Evolutionary conservation across 352 stramenopile genomes (phyloP), one percentile per base, ranked within the genome.

Genomic region (Phytophthora sp.): DNA sequence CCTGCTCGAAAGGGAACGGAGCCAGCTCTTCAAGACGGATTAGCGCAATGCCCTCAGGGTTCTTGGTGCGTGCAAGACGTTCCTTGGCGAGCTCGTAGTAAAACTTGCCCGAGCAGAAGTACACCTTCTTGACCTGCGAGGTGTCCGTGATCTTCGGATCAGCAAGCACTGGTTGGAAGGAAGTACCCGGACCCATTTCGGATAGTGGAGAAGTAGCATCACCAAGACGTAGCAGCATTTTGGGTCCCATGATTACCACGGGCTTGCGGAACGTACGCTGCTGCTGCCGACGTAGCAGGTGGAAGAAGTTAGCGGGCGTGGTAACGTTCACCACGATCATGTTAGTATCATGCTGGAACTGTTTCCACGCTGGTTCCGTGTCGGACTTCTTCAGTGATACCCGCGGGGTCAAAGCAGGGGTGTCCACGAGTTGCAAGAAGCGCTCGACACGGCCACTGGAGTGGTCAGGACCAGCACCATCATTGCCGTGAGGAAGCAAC

Each of bases 261-360:
- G 87, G 87, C 26, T 94, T 94, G 52, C 83, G 84, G 75, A 91
- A 95, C 20, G 61, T 30, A 5, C 85, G 87, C 6, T 78, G 62
- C 48, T 94, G 83, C 58, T 98, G 96, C 56, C 96, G 89, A 63
- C 95, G 91, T 54, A 99, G 76, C 58, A 95, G 78, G 64, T 99
- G 95, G 76, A 99, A 99, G 72, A 98, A 99, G 71, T 99, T 98
- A 31, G 95, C 96, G 1, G 96, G 95, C 13, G 88, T 97, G 31
- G 83, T 96, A 31, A 86, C 64, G 50, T 94, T 93, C 38, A 81
- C 77, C 9, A 97, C 86, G 51, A 94, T 91, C 51, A 96, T 77
- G 70, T 97, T 97, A 18, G 84, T 82, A 52, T 94, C 81, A 55
- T 90, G 68, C 45, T 88, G 52, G 61, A 81, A 92, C 24, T 76